Base-by-base conservation (phyloP, 2,329 filamentous ascomycete species). In the Cladosporium sp. region DNA sequence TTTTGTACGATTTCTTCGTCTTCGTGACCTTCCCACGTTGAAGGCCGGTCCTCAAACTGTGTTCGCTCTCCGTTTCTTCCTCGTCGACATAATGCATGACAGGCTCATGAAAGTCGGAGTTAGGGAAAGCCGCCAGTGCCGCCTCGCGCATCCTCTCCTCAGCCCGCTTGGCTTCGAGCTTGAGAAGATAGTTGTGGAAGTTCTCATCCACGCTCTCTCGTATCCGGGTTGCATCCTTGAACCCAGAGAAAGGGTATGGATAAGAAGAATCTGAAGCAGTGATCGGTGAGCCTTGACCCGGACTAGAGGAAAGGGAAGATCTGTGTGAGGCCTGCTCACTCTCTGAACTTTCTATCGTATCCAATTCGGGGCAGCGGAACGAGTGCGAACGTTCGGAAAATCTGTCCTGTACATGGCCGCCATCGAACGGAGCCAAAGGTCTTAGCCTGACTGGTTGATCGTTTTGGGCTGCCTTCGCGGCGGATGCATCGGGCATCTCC, bases 111-210 rank as follows among this genome's bases (percentile, higher is more conserved):
- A 81, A 80, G 36, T 85, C 78, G 9, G 80, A 79, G 62, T 85
- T 87, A 62, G 86, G 86, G 63, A 89, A 91, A 1, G 86, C 88
- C 34, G 84, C 84, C 64, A 90, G 77, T 42, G 85, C 87, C 62
- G 82, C 77, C 60, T 95, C 88, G 55, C 86, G 83, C 56, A 96
- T 75, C 66, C 92, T 86, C 62, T 84, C 83, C 66, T 93, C 85
- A 7, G 87, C 88, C 62, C 89, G 85, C 62, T 84, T 85, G 44
- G 88, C 88, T 38, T 90, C 88, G 51, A 95, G 74, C 51, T 87
- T 83, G 52, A 95, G 79, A 50, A 96, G 72, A 67, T 91, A 91
- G 32, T 84, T 83, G 45, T 86, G 83, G 59, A 88, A 86, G 56
- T 81, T 80, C 55, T 88, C 87, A 63, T 93, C 88, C 56, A 87